Base-by-base conservation (phyloP, 805 yeast species). In the Schwanniomyces yamadae region DNA sequence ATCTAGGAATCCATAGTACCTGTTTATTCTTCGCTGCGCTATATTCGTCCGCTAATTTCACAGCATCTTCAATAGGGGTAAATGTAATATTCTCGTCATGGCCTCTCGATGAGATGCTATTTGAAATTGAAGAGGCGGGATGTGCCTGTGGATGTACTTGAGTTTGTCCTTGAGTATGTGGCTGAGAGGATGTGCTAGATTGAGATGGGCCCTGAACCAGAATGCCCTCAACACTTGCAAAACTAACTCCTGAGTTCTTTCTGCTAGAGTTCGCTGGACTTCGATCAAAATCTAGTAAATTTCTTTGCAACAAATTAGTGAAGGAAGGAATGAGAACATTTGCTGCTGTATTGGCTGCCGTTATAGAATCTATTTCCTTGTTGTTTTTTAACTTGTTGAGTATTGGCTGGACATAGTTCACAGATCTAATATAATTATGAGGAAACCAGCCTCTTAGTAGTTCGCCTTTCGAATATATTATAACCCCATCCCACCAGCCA, bases 401-500 rank as follows among this genome's bases (percentile, higher is more conserved):
- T 16, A 64, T 61, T 6, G 68, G 73, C 47, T 64, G 69, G 23
- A 61, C 66, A 44, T 66, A 68, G 47, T 67, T 65, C 13, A 68
- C 69, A 1, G 72, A 55, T 31, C 74, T 69, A 18, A 79, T 78
- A 57, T 73, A 81, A 39, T 73, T 75, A 32, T 74, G 74, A 12
- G 95, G 95, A 63, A 88, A 85, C 95, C 95, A 88, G 48, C 96
- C 96, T 52, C 95, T 70, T 25, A 54, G 50, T 5, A 73, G 56
- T 4, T 66, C 72, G 5, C 74, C 73, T 42, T 40, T 49, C 37
- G 39, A 49, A 33, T 23, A 66, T 45, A 57, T 34, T 5, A 59
- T 33, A 12, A 82, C 69, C 8, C 96, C 95, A 56, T 88, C 95
- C 93, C 95, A 86, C 96, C 95, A 88, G 2, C 88, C 85, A 2